phyloP scores from a whole-genome alignment of 2,329 filamentous ascomycete species.

The Sporothrix sp. region DNA sequence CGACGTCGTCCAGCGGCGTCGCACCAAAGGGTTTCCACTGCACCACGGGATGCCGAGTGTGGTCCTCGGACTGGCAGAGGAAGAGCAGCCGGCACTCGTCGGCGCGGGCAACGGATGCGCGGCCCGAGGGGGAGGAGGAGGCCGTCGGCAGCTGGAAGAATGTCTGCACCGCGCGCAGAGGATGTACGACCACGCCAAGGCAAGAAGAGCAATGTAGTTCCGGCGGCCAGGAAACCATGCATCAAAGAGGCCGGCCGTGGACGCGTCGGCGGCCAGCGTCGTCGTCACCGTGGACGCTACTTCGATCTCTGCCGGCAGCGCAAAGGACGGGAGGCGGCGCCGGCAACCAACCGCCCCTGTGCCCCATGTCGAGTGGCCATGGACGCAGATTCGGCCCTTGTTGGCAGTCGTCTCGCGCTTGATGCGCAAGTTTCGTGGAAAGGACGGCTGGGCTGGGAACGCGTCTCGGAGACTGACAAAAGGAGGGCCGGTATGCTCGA shows the following conservation, averaged over 20 bases:
- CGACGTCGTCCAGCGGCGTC: conserved; percentile 21
- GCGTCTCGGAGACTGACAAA: conserved; percentile 2
- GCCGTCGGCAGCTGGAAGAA: conserved; percentile 23
- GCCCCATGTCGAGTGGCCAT: conserved; percentile 7
- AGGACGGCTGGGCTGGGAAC: background rate
- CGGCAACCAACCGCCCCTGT: background rate
- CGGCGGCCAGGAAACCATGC: conserved; percentile 3
- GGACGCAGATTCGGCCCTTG: conserved; percentile 6
- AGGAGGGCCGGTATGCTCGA: conserved; percentile 16
- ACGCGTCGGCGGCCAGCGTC: background rate
- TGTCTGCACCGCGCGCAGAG: conserved; percentile 17
- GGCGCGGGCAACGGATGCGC: conserved; percentile 18
- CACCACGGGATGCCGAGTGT: conserved; percentile 19
- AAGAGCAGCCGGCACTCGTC: conserved; percentile 25
- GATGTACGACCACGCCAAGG: conserved; percentile 13
- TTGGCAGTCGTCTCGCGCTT: conserved; percentile 2
- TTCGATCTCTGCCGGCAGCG: conserved; percentile 8
- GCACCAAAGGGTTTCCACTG: conserved; percentile 25
- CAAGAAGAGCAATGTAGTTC: conserved; percentile 8
- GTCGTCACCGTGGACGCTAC: conserved; percentile 1
- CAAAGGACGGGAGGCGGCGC: conserved; percentile 2
- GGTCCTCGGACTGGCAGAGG: conserved; percentile 19
- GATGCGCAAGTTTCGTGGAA: conserved; percentile 8
- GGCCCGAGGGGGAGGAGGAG: conserved; percentile 14
- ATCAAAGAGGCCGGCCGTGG: background rate